Base-by-base conservation (phyloP, 2,329 filamentous ascomycete species). In the Eutypella sp. region DNA sequence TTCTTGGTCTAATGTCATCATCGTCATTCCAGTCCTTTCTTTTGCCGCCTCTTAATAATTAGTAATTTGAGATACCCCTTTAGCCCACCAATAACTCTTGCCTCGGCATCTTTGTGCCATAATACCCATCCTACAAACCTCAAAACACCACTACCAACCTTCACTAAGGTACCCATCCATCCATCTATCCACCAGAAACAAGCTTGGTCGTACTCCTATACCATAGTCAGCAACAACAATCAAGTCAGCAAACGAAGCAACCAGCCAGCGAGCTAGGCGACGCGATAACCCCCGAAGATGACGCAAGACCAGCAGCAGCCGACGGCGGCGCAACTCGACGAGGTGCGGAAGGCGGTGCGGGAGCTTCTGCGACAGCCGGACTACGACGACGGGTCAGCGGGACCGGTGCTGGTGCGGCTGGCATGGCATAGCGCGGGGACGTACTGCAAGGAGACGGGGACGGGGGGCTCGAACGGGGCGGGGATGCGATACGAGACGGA, bases 391-490 rank as follows among this genome's bases (percentile, higher is more conserved):
- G 81, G 81, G 16, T 81, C 76, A 47, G 78, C 78, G 24, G 81
- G 80, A 2, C 81, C 81, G 0, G 76, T 84, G 0, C 74, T 84
- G 42, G 79, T 84, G 45, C 75, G 81, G 11, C 68, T 84, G 34
- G 81, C 81, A 46, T 84, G 77, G 78, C 81, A 85, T 65, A 76
- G 76, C n/a, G 66, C 80, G 1, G 81, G 81, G 23, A 84, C 81
- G 5, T 84, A 84, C 61, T 76, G 80, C 57, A 64, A 66, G 24
- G 68, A 71, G 45, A 77, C 77, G 45, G 75, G 81, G 57, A 84
- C 80, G 0, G 81, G 81, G 29, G 81, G 81, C 31, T 78, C 73
- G 22, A 84, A 84, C 59, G 81, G 81, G 48, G 81, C 81, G 0
- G 80, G 79, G 16, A 84, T 84, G 81, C 72, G 81, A 27, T 84